phyloP scores from a whole-genome alignment of 208 protist genomes.

The Leishmania amazonensis region DNA sequence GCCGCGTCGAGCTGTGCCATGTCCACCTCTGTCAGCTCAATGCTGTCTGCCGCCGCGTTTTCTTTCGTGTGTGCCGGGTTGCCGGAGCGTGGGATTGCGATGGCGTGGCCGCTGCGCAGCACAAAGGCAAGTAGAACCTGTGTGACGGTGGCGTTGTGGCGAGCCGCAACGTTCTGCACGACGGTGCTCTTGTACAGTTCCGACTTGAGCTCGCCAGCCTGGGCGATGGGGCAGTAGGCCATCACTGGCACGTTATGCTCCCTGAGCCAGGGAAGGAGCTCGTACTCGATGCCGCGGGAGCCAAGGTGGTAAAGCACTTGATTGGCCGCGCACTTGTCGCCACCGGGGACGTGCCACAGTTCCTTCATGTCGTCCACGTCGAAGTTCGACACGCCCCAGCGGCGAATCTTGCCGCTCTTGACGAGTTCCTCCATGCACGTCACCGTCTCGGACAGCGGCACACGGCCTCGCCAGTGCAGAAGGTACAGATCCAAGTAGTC shows the following conservation, averaged over 20 bases:
- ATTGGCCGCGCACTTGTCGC: constrained; percentile 67
- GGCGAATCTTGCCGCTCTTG: constrained; percentile 63
- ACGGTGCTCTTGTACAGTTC: constrained; percentile 47
- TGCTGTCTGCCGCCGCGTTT: constrained; percentile 58
- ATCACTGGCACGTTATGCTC: constrained; percentile 63
- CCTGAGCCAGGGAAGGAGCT: constrained; percentile 58
- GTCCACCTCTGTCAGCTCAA: constrained; percentile 42
- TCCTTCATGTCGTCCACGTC: constrained; percentile 66
- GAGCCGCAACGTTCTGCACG: constrained; percentile 37
- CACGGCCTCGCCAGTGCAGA: constrained; percentile 83
- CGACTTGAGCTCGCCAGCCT: constrained; percentile 57
- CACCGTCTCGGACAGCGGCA: constrained; percentile 67
- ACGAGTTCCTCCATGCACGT: constrained; percentile 82
- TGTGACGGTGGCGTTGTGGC: constrained; percentile 35
- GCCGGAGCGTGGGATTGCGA: constrained; percentile 65
- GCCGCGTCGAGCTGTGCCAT: constrained; percentile 28
- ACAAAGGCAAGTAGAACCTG: constrained; percentile 47
- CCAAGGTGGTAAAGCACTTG: constrained; percentile 87
- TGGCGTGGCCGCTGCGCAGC: constrained; percentile 34
- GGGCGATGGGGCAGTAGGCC: constrained; percentile 81
- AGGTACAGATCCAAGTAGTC: constrained; percentile 92
- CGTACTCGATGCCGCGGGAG: constrained; percentile 71
- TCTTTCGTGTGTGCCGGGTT: constrained; percentile 55
- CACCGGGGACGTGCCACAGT: constrained; percentile 49
- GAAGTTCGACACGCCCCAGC: constrained; percentile 90